A percentile compares a stretch with the other conserved stretches of the same genome.
phyloP scores from a whole-genome alignment of 305 asterid species.

The Fraxinus sp. region DNA sequence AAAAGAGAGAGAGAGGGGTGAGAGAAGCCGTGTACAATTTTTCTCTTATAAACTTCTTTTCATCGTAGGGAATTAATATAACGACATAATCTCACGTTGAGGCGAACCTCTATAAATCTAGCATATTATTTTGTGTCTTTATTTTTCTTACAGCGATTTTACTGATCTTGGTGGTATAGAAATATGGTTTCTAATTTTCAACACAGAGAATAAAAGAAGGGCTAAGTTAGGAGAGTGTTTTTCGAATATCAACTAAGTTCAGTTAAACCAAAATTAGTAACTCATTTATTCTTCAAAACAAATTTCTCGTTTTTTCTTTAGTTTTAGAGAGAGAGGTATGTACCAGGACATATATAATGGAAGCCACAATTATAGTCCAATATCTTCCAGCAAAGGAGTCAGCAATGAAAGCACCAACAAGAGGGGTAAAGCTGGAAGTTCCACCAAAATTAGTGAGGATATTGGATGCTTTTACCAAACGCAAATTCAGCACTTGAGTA shows the following conservation, averaged over 20 bases:
- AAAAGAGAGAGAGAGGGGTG: too few species aligned
- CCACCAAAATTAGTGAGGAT: conserved; percentile 66
- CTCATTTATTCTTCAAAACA: not conserved
- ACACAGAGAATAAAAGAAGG: not conserved
- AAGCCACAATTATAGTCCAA: conserved; percentile 64
- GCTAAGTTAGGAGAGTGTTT: not conserved
- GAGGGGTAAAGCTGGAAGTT: conserved; percentile 65
- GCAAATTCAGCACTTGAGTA: conserved; percentile 63
- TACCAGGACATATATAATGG: conserved; percentile 61
- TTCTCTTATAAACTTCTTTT: too few species aligned
- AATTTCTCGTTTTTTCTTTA: not conserved
- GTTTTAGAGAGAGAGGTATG: not conserved
- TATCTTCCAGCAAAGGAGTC: conserved; percentile 73
- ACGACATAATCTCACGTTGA: too few species aligned
- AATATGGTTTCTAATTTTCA: too few species aligned
- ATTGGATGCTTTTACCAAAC: conserved; percentile 73
- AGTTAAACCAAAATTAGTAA: too few species aligned
- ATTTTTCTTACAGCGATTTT: too few species aligned
- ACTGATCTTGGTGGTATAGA: too few species aligned
- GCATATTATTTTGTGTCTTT: too few species aligned
- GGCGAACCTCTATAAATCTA: too few species aligned
- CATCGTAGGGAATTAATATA: too few species aligned
- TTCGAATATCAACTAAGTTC: not conserved
- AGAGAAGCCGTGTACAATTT: too few species aligned
- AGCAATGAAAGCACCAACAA: conserved; percentile 69